Evolutionary conservation across 345 rosid genomes (phyloP).

Genomic region (Crucihimalaya himalaica): DNA sequence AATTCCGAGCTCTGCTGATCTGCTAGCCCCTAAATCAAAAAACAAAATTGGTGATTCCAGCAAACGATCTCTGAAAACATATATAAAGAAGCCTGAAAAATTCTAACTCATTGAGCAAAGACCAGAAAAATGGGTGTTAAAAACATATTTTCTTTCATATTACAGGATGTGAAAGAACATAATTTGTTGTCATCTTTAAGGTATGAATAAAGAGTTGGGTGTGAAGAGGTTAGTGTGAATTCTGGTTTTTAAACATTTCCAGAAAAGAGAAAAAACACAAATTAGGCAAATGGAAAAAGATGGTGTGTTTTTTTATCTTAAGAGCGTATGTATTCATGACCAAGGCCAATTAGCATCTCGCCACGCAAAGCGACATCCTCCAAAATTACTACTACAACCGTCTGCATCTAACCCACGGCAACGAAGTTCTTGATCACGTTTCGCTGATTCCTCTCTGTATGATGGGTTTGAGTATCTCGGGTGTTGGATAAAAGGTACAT

Average conservation of each 20-base stretch:
- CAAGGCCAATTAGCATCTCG: conserved; percentile 96
- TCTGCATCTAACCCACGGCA: conserved; percentile 40
- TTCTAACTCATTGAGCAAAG: background rate
- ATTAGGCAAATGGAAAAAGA: background rate
- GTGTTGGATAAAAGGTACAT: conserved; percentile 72
- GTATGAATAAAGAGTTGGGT: background rate
- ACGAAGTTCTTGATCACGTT: conserved; percentile 55
- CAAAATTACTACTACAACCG: conserved; percentile 2
- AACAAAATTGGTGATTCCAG: background rate
- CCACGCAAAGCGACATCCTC: conserved; percentile 66
- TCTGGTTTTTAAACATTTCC: background rate
- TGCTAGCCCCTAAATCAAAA: conserved; percentile 3
- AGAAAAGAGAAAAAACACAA: background rate
- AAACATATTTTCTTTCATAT: background rate
- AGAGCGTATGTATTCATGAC: conserved; percentile 47
- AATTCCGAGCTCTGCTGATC: background rate
- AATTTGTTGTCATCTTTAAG: background rate
- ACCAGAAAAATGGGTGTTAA: background rate
- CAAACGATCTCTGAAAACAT: background rate
- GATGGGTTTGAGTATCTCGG: conserved; percentile 63
- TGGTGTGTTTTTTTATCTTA: background rate
- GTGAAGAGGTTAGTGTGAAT: background rate
- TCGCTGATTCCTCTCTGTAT: conserved; percentile 62
- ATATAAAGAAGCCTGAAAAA: background rate
- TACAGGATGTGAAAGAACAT: background rate